A percentile compares a stretch with the other conserved stretches of the same genome.
These are phyloP conservation scores for Septoria petroselini DNA, from an alignment of 2,329 filamentous ascomycete genomes.

Conservation along the genomic window DNA sequence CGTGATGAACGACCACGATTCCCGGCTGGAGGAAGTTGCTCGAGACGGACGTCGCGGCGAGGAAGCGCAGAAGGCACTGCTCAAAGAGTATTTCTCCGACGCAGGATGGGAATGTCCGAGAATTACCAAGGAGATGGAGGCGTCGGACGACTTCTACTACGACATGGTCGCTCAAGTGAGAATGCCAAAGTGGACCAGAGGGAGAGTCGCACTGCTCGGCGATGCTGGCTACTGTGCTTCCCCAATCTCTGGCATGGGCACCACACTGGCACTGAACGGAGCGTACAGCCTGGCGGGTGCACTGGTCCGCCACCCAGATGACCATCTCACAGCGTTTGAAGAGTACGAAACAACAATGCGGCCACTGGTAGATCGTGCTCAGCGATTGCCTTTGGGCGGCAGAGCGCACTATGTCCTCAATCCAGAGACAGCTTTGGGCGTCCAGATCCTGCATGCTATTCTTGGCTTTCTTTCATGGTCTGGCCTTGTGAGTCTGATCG, in stretches of 20 bases:
- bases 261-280: conserved; percentile 36
- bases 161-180: conserved; percentile 35
- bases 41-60: conserved; percentile 19
- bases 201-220: conserved; percentile 33
- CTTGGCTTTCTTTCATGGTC: conserved; percentile 17
- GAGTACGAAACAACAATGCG: conserved; percentile 30
- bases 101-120: conserved; percentile 33
- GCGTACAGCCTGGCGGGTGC: conserved; percentile 37
- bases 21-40: conserved; percentile 23
- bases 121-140: conserved; percentile 31
- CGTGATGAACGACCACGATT: conserved; percentile 27
- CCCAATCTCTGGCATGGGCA: conserved; percentile 39
- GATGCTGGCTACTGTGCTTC: conserved; percentile 36
- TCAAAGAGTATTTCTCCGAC: conserved; percentile 30
- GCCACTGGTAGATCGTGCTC: conserved; percentile 28
- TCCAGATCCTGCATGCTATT: conserved; percentile 21
- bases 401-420: conserved; percentile 24
- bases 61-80: conserved; percentile 30
- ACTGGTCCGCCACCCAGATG: conserved; percentile 22
- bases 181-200: conserved; percentile 33
- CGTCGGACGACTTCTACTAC: conserved; percentile 37
- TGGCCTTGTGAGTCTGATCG: conserved; percentile 21
- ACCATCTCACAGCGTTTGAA: conserved; percentile 26
- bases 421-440: conserved; percentile 29
- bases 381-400: conserved; percentile 30